Evolutionary conservation across 495 filamentous ascomycete species (phyloP), one percentile per base, ranked within the genome.

Genomic region (Neurospora sp.): DNA sequence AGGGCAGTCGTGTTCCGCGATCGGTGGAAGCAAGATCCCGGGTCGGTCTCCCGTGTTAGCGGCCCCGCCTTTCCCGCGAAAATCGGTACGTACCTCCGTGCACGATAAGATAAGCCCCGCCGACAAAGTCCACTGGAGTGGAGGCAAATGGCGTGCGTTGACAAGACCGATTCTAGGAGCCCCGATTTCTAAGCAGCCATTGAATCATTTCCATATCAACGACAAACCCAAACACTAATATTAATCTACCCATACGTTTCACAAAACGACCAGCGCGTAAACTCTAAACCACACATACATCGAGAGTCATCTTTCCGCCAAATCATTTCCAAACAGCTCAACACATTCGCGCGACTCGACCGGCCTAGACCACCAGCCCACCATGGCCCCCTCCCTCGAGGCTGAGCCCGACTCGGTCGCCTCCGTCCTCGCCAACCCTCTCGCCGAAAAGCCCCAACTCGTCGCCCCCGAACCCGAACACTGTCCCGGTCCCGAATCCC

Each of bases 391-490:
- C 12, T 92, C 89, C 31, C 81, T 96, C 42, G 89, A 93, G 82
- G 90, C 89, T 75, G 53, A 65, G 27, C 87, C 90, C 27, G 84
- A 86, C 35, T 80, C 88, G 27, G 85, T 89, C 74, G 84, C 89
- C 73, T 90, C 91, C 71, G 85, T 88, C 74, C 84, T 96, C 73
- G 83, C 88, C 68, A 89, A 91, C 71, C 88, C 91, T 6, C 85
- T 92, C 70, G 91, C 92, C 79, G 82, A 85, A 45, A 87, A 89
- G 14, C 93, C 94, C 8, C 86, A 92, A 69, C 91, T 98, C 70
- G 90, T 98, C 72, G 96, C 96, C 31, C 96, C 95, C 42, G 94
- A 97, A 77, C 96, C 96, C 78, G 93, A 98, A 81, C 94, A 98
- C 86, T 99, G 96, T 78, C 96, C 96, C 40, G 96, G 96, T 3